phyloP scores from a whole-genome alignment of 805 yeast genomes.

The Pichia occidentalis region DNA sequence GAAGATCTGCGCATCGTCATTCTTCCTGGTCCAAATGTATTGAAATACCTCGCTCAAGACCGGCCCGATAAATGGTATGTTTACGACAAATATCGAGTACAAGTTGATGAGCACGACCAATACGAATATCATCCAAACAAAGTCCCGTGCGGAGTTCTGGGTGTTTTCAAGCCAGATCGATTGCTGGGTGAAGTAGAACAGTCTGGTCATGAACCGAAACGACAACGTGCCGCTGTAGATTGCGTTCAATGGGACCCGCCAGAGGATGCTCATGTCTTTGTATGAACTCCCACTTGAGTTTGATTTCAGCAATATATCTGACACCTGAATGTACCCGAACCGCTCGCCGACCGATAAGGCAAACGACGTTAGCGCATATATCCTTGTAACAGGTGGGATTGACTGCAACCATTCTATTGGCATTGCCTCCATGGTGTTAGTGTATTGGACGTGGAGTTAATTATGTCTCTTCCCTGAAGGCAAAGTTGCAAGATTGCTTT shows the following conservation, averaged over 20 bases:
- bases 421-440: slow-evolving; percentile 27
- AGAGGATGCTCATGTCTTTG: slow-evolving; percentile 21
- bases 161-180: slow-evolving; percentile 35
- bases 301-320: slow-evolving; percentile 16
- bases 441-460: no score
- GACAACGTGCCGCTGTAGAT: slow-evolving; percentile 37
- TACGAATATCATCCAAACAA: slow-evolving; percentile 33
- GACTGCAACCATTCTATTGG: slow-evolving; percentile 37
- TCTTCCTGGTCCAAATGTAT: slow-evolving; percentile 42
- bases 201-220: slow-evolving; percentile 28
- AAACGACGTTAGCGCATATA: slow-evolving; percentile 30
- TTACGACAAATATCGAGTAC: slow-evolving; percentile 24
- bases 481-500: no score
- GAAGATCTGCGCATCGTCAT: slow-evolving; percentile 35
- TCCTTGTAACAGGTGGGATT: slow-evolving; percentile 41
- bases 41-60: slow-evolving; percentile 33
- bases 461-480: no score
- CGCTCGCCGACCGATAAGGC: slow-evolving; percentile 30
- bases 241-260: slow-evolving; percentile 33
- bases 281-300: slow-evolving; percentile 1
- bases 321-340: slow-evolving; percentile 28
- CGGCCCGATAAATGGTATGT: slow-evolving; percentile 33
- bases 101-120: slow-evolving; percentile 27
- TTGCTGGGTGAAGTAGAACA: slow-evolving; percentile 33
- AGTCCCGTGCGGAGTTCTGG: slow-evolving; percentile 29